Base-by-base conservation (phyloP, 2,329 filamentous ascomycete genomes). In the Verticillium zaregamsianum region DNA sequence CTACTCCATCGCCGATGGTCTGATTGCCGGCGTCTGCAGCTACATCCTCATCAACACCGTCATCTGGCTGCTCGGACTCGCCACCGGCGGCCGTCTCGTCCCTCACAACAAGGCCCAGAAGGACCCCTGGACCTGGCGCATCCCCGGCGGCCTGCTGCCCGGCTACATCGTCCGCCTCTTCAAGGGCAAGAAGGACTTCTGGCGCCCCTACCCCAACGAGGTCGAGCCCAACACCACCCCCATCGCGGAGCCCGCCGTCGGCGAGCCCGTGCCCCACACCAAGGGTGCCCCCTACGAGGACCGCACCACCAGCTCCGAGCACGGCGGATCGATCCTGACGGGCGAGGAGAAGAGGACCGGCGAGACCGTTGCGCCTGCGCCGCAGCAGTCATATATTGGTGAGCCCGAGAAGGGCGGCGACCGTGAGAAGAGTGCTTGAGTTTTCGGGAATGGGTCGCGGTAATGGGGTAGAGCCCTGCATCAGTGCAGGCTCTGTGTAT, bases 1-100 rank as follows among this genome's bases (percentile, higher is more conserved):
- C 1, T 96, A 95, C 79, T 91, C 88, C 49, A 95, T 96, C 70
- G 91, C 92, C 14, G 91, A 96, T 70, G 92, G 92, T 57, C 81
- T 96, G 17, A 96, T 96, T 68, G 90, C 85, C 1, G 91, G 92
- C 59, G 90, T 96, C 69, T 81, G 89, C 69, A 86, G 86, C 45
- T 96, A 96, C 75, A 88, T 89, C 55, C 71, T 90, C 65, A 83
- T 96, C 76, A 96, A 96, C 76, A 85, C 81, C 0, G 70, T 82
- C 14, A 87, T 91, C 14, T 93, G 85, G 85, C 62, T 90, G 57
- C 75, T 96, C 67, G 87, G 90, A 73, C 82, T 86, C 71, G 76
- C 77, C 3, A 89, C 86, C 0, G 80, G 86, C 1, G 91, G 91
- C 54, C 85, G 89, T 45, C 84, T 96, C 65, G 83, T 88, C 8